phyloP scores from a whole-genome alignment of 2,329 filamentous ascomycete species.

The Alternaria dauci region DNA sequence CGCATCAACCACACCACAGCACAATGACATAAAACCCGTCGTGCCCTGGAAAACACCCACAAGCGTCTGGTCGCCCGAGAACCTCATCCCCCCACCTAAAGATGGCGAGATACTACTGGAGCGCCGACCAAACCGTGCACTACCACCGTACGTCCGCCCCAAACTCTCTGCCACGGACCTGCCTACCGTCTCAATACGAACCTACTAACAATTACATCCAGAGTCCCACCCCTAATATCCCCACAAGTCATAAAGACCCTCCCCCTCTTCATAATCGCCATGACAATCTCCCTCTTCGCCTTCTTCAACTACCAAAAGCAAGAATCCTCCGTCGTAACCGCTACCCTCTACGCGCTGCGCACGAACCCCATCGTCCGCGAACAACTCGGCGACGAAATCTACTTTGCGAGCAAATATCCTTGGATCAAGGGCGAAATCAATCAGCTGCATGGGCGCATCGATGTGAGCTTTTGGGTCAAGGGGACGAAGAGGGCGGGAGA shows the following conservation, averaged over 20 bases:
- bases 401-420: conserved; percentile 59
- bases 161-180: background rate
- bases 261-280: conserved; percentile 79
- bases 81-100: conserved; percentile 47
- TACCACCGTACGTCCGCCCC: conserved; percentile 42
- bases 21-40: conserved; percentile 31
- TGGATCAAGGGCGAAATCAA: conserved; percentile 76
- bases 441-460: conserved; percentile 88
- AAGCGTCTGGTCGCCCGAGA: conserved; percentile 50
- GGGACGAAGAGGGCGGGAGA: conserved; percentile 74
- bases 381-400: conserved; percentile 76
- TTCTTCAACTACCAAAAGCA: conserved; percentile 99
- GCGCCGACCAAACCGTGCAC: conserved; percentile 43
- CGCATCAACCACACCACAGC: conserved; percentile 31
- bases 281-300: conserved; percentile 75
- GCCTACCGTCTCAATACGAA: background rate
- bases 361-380: conserved; percentile 78
- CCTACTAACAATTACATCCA: conserved; percentile 13
- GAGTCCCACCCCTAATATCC: conserved; percentile 48
- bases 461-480: conserved; percentile 87
- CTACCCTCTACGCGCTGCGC: conserved; percentile 89
- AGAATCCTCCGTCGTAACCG: conserved; percentile 80
- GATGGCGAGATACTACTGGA: conserved; percentile 48
- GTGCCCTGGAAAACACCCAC: conserved; percentile 51
- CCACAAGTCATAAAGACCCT: conserved; percentile 65